Evolutionary conservation across 768 basidiomycete genomes (phyloP), one percentile per base, ranked within the genome.

Genomic region (Psilocybe sp.): DNA sequence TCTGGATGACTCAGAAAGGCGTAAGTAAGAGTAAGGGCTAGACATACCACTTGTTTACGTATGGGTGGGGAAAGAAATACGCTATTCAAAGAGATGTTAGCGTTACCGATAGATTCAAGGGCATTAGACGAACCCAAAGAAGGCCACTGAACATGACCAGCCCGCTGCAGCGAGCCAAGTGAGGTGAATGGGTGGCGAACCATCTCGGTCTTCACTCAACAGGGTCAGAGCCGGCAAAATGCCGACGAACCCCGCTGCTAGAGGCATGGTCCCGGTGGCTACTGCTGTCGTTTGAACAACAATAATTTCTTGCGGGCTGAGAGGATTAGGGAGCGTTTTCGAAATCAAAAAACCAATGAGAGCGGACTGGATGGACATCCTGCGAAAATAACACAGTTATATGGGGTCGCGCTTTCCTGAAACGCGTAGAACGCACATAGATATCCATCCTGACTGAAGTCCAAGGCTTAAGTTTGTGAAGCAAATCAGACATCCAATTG

Each of bases 21-120:
- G 18, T 14, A 11, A 46, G 8, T 16, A 18, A 43, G 13, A 44
- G 19, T 18, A 10, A 20, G 8, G 9, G 28, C 6, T 16, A 23
- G 23, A 35, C 40, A 28, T 55, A 93, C 92, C 60, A 96, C 93
- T 82, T 97, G 94, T 63, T 91, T 90, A 41, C 96, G 83, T 23
- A 98, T 79, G 6, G 95, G 96, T 13, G 94, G 92, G 1, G 96
- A 96, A 37, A 98, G 76, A 66, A 98, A 96, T n/a, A 98, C 95
- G 4, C 90, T 91, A 49, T 10, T 16, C 16, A 35, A 16, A 7
- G 16, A 34, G 57, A 5, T 53, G 49, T 35, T 44, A 19, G 55
- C 36, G 41, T 9, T 32, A 39, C 23, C 23, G 7, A 15, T 31
- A 11, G 19, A 12, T 12, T 18, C 15, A 32, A 8, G 36, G 20